Conservation (phyloP, 2,329 filamentous ascomycete species). For the Sordariomycetes sp. region DNA sequence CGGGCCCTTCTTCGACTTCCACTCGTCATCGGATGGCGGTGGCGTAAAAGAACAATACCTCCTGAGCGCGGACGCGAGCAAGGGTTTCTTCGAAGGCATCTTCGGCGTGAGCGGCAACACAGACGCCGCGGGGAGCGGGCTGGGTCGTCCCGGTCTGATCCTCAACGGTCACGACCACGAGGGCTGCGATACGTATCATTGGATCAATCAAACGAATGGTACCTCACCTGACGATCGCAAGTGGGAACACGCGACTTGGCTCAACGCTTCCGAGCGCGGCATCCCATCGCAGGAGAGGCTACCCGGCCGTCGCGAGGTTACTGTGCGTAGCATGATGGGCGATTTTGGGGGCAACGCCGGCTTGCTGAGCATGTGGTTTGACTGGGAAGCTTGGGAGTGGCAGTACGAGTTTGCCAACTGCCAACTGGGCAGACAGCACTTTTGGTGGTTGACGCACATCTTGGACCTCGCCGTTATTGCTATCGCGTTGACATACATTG, state of each 20-base stretch:
- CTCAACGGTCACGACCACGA: conserved; percentile 93
- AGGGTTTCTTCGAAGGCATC: conserved; percentile 73
- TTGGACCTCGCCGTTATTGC: conserved; percentile 45
- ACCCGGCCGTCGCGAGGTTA: conserved; percentile 75
- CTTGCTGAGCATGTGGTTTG: conserved; percentile 83
- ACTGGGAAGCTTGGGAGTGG: conserved; percentile 66
- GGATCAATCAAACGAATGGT: conserved; percentile 52
- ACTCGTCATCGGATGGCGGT: conserved; percentile 52
- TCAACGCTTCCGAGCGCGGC: conserved; percentile 27
- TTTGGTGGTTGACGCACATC: conserved; percentile 89
- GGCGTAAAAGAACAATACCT: conserved; percentile 88
- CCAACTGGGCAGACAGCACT: conserved; percentile 72
- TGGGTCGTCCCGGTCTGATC: conserved; percentile 66
- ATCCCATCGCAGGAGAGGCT: conserved; percentile 31
- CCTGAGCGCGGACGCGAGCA: conserved; percentile 62
- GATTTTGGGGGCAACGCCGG: conserved; percentile 89
- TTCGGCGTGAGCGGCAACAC: conserved; percentile 65
- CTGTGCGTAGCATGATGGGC: conserved; percentile 97
- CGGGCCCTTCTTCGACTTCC: conserved; percentile 73
- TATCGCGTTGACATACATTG: conserved; percentile 14
- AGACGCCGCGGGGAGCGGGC: conserved; percentile 48
- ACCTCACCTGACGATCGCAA: conserved; percentile 26
- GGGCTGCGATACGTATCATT: conserved; percentile 87
- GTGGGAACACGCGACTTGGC: conserved; percentile 43
- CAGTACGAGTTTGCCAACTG: conserved; percentile 73